These are phyloP conservation scores for Combretum micranthum DNA, from an alignment of 345 rosid genomes.

Conservation along the genomic window DNA sequence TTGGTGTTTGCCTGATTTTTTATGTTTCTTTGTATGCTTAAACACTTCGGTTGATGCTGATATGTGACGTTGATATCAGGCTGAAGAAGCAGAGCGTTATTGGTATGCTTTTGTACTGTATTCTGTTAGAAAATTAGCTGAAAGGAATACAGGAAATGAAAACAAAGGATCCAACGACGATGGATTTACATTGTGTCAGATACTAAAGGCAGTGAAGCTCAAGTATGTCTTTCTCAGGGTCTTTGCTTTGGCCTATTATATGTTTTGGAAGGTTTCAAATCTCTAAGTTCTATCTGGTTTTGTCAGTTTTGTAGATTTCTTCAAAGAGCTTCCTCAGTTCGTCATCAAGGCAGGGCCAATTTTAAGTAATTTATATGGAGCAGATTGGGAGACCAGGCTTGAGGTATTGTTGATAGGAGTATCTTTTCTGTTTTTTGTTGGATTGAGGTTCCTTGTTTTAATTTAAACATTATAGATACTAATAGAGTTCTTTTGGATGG, in stretches of 20 bases:
- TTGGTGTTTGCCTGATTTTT: neutral
- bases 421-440: neutral
- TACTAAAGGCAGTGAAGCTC: slow-evolving; percentile 59
- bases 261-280: slow-evolving; percentile 2
- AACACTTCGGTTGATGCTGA: neutral
- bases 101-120: slow-evolving; percentile 78
- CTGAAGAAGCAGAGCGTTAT: slow-evolving; percentile 79
- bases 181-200: slow-evolving; percentile 58
- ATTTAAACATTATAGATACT: neutral
- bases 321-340: slow-evolving; percentile 87
- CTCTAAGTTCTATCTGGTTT: slow-evolving; percentile 6
- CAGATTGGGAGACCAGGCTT: slow-evolving; percentile 83
- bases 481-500: neutral
- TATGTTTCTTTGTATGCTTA: neutral
- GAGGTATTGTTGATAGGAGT: slow-evolving; percentile 43
- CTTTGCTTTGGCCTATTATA: slow-evolving; percentile 2
- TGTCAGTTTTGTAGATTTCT: slow-evolving; percentile 73
- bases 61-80: slow-evolving; percentile 22
- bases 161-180: slow-evolving; percentile 28
- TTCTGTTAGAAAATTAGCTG: slow-evolving; percentile 51
- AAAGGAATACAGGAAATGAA: slow-evolving; percentile 29
- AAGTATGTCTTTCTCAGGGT: slow-evolving; percentile 38
- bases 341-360: slow-evolving; percentile 73
- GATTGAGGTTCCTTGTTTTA: neutral
- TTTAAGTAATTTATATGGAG: slow-evolving; percentile 51